Evolutionary conservation across 768 basidiomycete species (phyloP), one percentile per base, ranked within the genome.

Genomic region (Auriculariales sp.): DNA sequence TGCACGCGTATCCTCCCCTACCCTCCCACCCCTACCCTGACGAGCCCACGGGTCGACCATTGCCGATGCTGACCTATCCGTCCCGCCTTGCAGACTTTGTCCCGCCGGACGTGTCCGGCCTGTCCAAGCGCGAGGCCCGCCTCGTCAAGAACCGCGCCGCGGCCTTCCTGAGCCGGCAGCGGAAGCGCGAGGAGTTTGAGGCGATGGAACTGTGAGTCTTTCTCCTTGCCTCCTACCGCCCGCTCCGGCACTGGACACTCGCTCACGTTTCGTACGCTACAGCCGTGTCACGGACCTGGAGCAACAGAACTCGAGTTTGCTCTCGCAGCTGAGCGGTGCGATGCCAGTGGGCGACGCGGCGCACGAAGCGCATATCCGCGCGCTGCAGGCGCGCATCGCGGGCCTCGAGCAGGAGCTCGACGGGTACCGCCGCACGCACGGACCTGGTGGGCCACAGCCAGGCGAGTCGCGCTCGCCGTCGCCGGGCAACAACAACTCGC

Each of bases 171-270:
- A 83, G 81, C 66, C 73, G 89, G 62, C 89, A 92, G 64, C 74
- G 89, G 58, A 92, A 92, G 66, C 78, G 89, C 50, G 89, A 92
- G 67, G 88, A 91, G 68, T 92, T 89, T 59, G 89, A 92, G 66
- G 70, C 62, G 59, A 90, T 92, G 85, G 89, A 91, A 71, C 66
- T 83, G 86, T 90, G 68, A 68, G 83, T 79, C 50, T 58, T 58
- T 42, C 46, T 15, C 29, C 25, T 53, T 28, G 30, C 30, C 46
- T n/a, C 52, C 19, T 15, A 48, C 45, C 14, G 27, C 28, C 14
- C n/a, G 50, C 36, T 28, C 39, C 65, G 48, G 57, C 17, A n/a
- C 28, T 15, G 12, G 10, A 30, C 36, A 12, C 25, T 22, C 2
- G 19, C 52, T 54, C 12, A 53, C 51, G 15, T 52, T 39, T 57